Percentiles rank a stretch among this genome's conserved stretches.
phyloP scores from a whole-genome alignment of 805 yeast species.

The Barnettozyma siamensis region DNA sequence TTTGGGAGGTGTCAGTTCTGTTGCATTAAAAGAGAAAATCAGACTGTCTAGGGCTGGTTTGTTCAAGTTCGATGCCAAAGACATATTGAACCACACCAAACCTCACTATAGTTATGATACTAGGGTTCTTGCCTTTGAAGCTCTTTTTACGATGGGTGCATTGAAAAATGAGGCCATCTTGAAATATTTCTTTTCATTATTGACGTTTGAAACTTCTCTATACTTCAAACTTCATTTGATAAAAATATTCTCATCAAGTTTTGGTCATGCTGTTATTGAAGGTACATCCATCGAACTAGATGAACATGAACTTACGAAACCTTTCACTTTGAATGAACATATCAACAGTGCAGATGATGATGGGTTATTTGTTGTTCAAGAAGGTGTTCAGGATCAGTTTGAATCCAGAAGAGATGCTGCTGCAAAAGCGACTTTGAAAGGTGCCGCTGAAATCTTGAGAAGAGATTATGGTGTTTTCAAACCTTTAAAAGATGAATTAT shows the following conservation, averaged over 20 bases:
- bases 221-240: slow-evolving; percentile 47
- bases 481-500: slow-evolving; percentile 54
- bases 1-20: slow-evolving; percentile 42
- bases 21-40: slow-evolving; percentile 56
- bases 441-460: slow-evolving; percentile 60
- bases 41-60: slow-evolving; percentile 52
- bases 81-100: slow-evolving; percentile 48
- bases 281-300: slow-evolving; percentile 56
- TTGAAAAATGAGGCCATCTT: slow-evolving; percentile 57
- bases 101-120: slow-evolving; percentile 43
- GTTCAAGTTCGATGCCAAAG: slow-evolving; percentile 45
- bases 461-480: slow-evolving; percentile 48
- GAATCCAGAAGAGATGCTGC: slow-evolving; percentile 54
- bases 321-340: slow-evolving; percentile 8
- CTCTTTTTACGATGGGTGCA: slow-evolving; percentile 71
- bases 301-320: slow-evolving; percentile 51
- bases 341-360: slow-evolving; percentile 18
- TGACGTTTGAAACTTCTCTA: slow-evolving; percentile 51
- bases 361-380: slow-evolving; percentile 51
- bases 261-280: slow-evolving; percentile 62
- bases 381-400: slow-evolving; percentile 38
- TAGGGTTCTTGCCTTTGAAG: slow-evolving; percentile 62
- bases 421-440: slow-evolving; percentile 58
- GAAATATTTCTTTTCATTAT: slow-evolving; percentile 52
- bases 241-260: slow-evolving; percentile 39